Percentiles rank a stretch among this genome's conserved stretches.
Conservation (phyloP, 495 filamentous ascomycete species). For the Penicillium alfredii region DNA sequence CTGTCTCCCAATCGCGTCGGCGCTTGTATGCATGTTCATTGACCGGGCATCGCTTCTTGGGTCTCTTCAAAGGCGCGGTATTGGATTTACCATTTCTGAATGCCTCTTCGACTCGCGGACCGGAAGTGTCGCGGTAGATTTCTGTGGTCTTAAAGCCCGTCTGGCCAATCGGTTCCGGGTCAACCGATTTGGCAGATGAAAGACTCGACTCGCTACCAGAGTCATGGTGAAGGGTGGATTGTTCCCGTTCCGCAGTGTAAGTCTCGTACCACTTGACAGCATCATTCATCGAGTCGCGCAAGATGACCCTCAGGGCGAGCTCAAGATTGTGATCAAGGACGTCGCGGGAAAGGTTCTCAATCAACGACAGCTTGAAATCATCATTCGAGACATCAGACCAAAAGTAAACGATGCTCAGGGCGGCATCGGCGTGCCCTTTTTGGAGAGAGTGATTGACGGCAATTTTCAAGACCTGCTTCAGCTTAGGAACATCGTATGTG, state of each 20-base stretch:
- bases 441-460: constrained; percentile 8
- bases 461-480: constrained; percentile 10
- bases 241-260: not conserved
- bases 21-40: constrained; percentile 20
- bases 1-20: constrained; percentile 24
- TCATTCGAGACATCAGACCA: constrained; percentile 14
- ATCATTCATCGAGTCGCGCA: constrained; percentile 11
- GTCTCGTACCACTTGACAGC: constrained; percentile 14
- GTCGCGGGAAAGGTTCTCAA: constrained; percentile 11
- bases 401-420: constrained; percentile 15
- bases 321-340: constrained; percentile 4
- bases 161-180: constrained; percentile 21
- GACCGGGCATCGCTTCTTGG: constrained; percentile 16
- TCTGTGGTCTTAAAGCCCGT: constrained; percentile 14
- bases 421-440: constrained; percentile 3
- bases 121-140: constrained; percentile 23
- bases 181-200: constrained; percentile 37
- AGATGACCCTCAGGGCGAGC: constrained; percentile 10
- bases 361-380: constrained; percentile 19
- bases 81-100: constrained; percentile 29
- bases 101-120: constrained; percentile 14
- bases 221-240: too few relatives aligned
- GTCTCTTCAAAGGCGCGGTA: constrained; percentile 20
- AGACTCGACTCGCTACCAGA: constrained; percentile 41
- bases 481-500: constrained; percentile 10